phyloP scores from a whole-genome alignment of 306 rosid species.

The Chamaecrista fasciculata region DNA sequence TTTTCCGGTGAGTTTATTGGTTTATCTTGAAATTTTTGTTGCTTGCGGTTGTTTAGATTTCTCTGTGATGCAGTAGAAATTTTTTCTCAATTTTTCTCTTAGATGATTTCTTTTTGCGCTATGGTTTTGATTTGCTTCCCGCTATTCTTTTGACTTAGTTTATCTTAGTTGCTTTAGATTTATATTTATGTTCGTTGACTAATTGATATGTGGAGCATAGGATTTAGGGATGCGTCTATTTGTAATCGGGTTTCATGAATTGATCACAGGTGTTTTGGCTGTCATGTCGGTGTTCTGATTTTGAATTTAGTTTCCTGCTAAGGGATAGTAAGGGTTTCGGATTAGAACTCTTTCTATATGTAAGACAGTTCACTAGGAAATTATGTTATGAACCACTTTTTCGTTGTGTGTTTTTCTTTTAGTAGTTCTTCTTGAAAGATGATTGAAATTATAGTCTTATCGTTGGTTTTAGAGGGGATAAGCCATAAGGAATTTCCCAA shows the following conservation, averaged over 20 bases:
- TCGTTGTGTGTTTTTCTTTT: not conserved
- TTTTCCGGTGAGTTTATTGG: slow-evolving; percentile 56
- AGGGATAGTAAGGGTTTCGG: not conserved
- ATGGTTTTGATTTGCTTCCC: not conserved
- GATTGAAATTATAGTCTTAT: not conserved
- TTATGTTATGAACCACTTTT: not conserved
- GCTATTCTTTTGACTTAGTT: not conserved
- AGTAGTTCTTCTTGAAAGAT: slow-evolving; percentile 20
- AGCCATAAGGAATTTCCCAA: not conserved
- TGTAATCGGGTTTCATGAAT: not conserved
- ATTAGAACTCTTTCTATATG: not conserved
- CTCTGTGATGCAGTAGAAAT: slow-evolving; percentile 14
- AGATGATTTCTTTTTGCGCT: not conserved
- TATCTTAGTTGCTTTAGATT: not conserved
- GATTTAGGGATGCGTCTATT: not conserved
- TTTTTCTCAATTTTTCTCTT: not conserved
- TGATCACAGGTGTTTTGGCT: not conserved
- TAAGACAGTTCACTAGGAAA: not conserved
- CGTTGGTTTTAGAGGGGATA: slow-evolving; percentile 17
- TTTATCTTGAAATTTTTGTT: not conserved
- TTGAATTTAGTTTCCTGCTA: not conserved
- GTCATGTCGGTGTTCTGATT: not conserved
- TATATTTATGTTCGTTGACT: not conserved
- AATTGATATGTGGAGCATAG: not conserved
- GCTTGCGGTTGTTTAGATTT: slow-evolving; percentile 11